These are phyloP conservation scores for Zygoascus bituminiphila DNA, from an alignment of 805 yeast species.

Conservation along the genomic window DNA sequence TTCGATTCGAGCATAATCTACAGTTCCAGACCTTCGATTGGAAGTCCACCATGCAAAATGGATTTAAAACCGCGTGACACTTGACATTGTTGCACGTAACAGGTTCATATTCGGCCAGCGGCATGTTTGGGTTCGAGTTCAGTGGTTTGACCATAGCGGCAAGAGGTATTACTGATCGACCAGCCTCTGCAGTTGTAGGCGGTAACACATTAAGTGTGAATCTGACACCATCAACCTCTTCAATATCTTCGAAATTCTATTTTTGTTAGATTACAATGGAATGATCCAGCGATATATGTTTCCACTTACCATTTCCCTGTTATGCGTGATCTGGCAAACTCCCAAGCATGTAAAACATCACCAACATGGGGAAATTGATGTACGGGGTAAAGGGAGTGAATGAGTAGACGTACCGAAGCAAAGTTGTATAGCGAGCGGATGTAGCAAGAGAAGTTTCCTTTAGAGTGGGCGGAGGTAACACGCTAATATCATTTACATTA, in stretches of 20 bases:
- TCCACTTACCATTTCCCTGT: too few species aligned
- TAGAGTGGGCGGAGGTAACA: background rate
- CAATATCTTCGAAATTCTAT: slow-evolving; percentile 42
- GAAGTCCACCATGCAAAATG: slow-evolving; percentile 62
- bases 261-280: too few species aligned
- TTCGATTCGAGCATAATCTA: slow-evolving; percentile 69
- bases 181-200: slow-evolving; percentile 70
- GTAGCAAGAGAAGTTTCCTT: background rate
- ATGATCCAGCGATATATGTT: too few species aligned
- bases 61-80: slow-evolving; percentile 76
- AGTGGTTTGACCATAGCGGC: slow-evolving; percentile 87
- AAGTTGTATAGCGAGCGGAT: too few species aligned
- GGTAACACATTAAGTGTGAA: slow-evolving; percentile 81
- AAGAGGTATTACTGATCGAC: slow-evolving; percentile 76
- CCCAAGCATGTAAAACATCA: too few species aligned
- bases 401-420: too few species aligned
- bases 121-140: slow-evolving; percentile 58
- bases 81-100: slow-evolving; percentile 53
- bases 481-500: background rate
- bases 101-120: slow-evolving; percentile 70
- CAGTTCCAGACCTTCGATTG: slow-evolving; percentile 76
- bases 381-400: background rate
- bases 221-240: slow-evolving; percentile 50
- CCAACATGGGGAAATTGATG: background rate
- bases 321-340: background rate